Base-by-base conservation (phyloP, 345 rosid genomes). In the Eucalyptus camaldulensis region DNA sequence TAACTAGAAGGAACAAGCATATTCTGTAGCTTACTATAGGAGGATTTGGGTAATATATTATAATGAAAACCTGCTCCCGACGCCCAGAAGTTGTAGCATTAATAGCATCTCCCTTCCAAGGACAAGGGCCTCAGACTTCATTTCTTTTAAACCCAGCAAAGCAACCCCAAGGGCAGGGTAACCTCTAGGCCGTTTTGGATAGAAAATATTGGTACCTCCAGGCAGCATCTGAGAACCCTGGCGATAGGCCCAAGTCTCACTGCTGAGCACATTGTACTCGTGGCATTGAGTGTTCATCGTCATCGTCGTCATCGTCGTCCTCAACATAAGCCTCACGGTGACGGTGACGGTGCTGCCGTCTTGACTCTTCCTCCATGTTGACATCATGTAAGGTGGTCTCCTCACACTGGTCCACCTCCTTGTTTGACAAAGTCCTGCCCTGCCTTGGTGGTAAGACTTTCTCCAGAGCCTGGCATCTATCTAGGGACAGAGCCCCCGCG, bases 311-410 rank as follows among this genome's bases (percentile, higher is more conserved):
- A 1, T 94, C 96, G 9, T 95, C 95, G 5, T 95, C 96, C 60
- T 95, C 94, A 29, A 92, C 93, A 91, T 95, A 89, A 51, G 83
- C 88, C 60, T 89, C 97, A 89, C 92, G 93, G 43, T 92, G 89
- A 85, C 90, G 92, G 56, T 87, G 88, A 25, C 85, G 87, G 89
- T 93, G 96, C 92, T 94, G 95, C 92, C 96, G 95, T 90, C 96
- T 92, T 92, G 90, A 93, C 93, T 96, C 98, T 93, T 97, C 98
- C 89, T 95, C 98, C n/a, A 96, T 94, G 95, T 97, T 95, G 80
- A 96, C 98, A 89, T 97, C 99, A 80, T 95, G 97, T 62, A 96
- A 88, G 3, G 98, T 96, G 5, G 98, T 95, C 93, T 97, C 99
- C 94, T 97, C 98, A 13, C 97, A 96, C 88, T 96, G 95, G 8